phyloP scores from a whole-genome alignment of 192 early-diverging fungal species.

The Coemansia sp. region DNA sequence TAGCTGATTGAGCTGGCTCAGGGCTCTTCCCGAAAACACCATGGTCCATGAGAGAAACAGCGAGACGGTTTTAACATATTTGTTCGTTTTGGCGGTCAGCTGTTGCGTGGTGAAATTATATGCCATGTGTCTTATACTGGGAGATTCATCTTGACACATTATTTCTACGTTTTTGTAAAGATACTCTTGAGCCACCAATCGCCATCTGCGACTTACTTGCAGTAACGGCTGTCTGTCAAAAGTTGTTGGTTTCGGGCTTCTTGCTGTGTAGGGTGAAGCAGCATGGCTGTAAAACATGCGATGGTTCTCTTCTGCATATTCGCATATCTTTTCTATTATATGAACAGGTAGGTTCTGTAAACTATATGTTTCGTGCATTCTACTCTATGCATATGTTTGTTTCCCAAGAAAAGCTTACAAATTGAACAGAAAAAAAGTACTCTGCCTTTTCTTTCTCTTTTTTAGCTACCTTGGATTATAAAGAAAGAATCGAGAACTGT shows the following conservation, averaged over 20 bases:
- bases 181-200: neutral
- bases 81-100: neutral
- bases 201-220: constrained; percentile 1
- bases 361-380: neutral
- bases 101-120: constrained; percentile 1
- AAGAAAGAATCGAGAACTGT: neutral
- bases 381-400: neutral
- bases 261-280: neutral
- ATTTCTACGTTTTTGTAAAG: constrained; percentile 4
- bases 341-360: constrained; percentile 1
- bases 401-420: neutral
- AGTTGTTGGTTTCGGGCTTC: neutral
- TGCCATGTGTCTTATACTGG: constrained; percentile 1
- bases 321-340: constrained; percentile 6
- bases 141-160: constrained; percentile 4
- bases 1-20: neutral
- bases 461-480: no score
- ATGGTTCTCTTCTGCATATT: neutral
- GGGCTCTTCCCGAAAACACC: neutral
- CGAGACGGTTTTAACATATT: neutral
- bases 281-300: neutral
- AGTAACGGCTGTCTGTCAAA: neutral
- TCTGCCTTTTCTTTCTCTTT: no score
- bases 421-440: neutral
- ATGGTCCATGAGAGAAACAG: constrained; percentile 5